These are phyloP conservation scores for Stygiomarasmius scandens DNA, from an alignment of 1,284 basidiomycete genomes.

Conservation along the genomic window DNA sequence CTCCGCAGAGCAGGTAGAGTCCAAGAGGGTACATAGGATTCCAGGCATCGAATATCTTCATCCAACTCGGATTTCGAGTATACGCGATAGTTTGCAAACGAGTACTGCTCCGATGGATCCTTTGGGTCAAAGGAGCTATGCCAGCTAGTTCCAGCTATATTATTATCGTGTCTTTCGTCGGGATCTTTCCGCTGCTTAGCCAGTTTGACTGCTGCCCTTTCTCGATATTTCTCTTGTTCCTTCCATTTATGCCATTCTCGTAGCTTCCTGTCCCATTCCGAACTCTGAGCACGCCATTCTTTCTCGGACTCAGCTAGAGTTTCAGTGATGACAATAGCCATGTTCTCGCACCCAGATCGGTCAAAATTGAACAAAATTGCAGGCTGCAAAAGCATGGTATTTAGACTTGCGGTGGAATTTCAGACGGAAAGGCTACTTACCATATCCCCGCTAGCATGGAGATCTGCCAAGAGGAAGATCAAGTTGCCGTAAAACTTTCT, in stretches of 20 bases:
- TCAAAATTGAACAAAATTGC: conserved; percentile 72
- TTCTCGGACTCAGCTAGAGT: conserved; percentile 46
- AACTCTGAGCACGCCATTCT: conserved; percentile 49
- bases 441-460: conserved; percentile 51
- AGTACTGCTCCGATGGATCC: conserved; percentile 60
- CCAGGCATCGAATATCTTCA: conserved; percentile 48
- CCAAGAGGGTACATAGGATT: conserved; percentile 46
- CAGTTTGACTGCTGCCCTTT: conserved; percentile 39
- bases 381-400: conserved; percentile 42
- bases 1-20: conserved; percentile 50
- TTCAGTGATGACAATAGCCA: conserved; percentile 43
- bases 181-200: conserved; percentile 43
- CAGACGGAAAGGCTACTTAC: conserved; percentile 46
- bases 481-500: conserved; percentile 42
- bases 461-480: conserved; percentile 55
- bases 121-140: conserved; percentile 58
- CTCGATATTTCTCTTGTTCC: conserved; percentile 44
- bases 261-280: conserved; percentile 55
- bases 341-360: conserved; percentile 57
- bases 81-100: conserved; percentile 49
- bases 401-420: too few relatives aligned
- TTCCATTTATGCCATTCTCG: conserved; percentile 55
- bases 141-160: conserved; percentile 38
- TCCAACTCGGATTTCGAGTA: conserved; percentile 52
- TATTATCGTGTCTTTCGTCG: conserved; percentile 31